These are phyloP conservation scores for Debaryomyces psychrophilus DNA, from an alignment of 1,139 yeast genomes.

Conservation along the genomic window DNA sequence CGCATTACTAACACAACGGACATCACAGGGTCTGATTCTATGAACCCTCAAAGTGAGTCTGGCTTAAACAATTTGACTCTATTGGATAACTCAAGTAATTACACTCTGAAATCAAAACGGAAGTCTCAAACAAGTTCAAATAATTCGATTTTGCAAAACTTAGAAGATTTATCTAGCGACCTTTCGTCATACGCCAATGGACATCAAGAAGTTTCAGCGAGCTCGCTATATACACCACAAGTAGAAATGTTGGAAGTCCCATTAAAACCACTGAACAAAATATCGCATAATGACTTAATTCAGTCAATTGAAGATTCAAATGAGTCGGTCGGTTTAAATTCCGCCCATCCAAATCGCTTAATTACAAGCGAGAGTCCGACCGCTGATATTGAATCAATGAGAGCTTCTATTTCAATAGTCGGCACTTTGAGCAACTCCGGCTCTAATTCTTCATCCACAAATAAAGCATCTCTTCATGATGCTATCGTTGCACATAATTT, in stretches of 20 bases:
- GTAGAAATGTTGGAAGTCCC: neutral
- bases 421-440: constrained; percentile 10
- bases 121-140: constrained; percentile 31
- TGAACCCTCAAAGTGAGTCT: neutral
- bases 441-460: constrained; percentile 6
- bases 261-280: neutral
- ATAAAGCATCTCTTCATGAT: neutral
- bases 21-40: neutral
- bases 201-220: neutral
- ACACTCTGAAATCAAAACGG: constrained; percentile 15
- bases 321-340: constrained; percentile 3
- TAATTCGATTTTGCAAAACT: constrained; percentile 33
- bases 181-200: constrained; percentile 22
- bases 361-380: constrained; percentile 1
- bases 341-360: constrained; percentile 1
- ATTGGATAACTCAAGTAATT: neutral
- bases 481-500: neutral
- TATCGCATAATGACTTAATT: neutral
- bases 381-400: constrained; percentile 11
- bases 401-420: constrained; percentile 10
- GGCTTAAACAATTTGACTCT: neutral
- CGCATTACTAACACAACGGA: no score
- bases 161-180: constrained; percentile 37
- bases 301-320: constrained; percentile 6
- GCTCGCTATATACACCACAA: neutral